These are phyloP conservation scores for Zymoseptoria tritici DNA, from an alignment of 2,329 filamentous ascomycete species.

Conservation along the genomic window DNA sequence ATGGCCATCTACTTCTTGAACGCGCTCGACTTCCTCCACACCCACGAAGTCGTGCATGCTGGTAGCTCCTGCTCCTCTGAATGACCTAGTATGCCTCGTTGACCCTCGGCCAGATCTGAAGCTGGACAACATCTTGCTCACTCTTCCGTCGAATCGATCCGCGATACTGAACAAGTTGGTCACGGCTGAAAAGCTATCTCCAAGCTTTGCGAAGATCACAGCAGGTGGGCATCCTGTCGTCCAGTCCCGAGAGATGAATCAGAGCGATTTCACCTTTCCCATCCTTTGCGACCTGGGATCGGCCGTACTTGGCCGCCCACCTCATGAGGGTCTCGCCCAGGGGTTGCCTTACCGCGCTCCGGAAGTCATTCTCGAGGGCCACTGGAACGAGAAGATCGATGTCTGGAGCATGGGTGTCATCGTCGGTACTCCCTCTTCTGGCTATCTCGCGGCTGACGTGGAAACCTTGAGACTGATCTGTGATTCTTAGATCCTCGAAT, in stretches of 20 bases:
- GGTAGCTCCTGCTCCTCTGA: slow-evolving; percentile 5
- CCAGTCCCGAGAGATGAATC: background rate
- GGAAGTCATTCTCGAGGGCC: slow-evolving; percentile 19
- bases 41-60: slow-evolving; percentile 16
- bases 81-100: background rate
- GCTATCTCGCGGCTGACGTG: too few relatives aligned
- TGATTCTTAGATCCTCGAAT: slow-evolving; percentile 3
- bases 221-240: background rate
- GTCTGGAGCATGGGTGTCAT: slow-evolving; percentile 24
- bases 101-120: slow-evolving; percentile 10
- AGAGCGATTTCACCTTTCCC: background rate
- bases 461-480: too few relatives aligned
- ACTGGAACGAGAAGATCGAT: slow-evolving; percentile 20
- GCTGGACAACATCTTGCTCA: slow-evolving; percentile 31
- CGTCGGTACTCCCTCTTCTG: slow-evolving; percentile 9
- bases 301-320: slow-evolving; percentile 6
- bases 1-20: slow-evolving; percentile 13
- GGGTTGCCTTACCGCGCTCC: slow-evolving; percentile 24
- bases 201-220: background rate
- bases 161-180: slow-evolving; percentile 2
- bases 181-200: background rate
- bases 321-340: slow-evolving; percentile 9
- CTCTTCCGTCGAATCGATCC: slow-evolving; percentile 25
- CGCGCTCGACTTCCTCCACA: slow-evolving; percentile 17
- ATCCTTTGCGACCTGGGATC: slow-evolving; percentile 18